Base-by-base conservation (phyloP, 108 stramenopile genomes). In the Mayamaea pseudoterrestris region DNA sequence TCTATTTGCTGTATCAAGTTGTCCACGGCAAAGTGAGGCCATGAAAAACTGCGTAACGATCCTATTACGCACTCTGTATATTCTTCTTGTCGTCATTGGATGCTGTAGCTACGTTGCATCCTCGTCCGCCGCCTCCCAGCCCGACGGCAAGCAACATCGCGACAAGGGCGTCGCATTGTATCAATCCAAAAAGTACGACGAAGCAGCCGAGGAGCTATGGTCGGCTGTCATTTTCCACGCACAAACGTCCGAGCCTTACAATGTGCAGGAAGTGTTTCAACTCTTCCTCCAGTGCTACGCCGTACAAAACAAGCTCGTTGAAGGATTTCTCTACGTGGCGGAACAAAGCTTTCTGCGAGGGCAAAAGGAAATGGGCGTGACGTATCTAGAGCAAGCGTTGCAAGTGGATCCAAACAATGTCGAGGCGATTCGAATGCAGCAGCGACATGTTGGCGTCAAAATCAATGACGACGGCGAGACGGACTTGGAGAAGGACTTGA, bases 251-350 rank as follows among this genome's bases (percentile, higher is more conserved):
- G 29, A 49, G 27, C 41, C 59, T 8, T 83, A 83, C 53, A 26
- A 58, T 0, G 79, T 80, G 0, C 70, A 83, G 24, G 86, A 80
- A 16, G 80, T 73, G 20, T 88, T 80, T 52, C 27, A 47, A 9
- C 46, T 49, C 3, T 88, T 88, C 42, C 31, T 88, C 16, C 64
- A 80, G 40, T 88, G 80, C 45, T 83, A 72, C 35, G 12, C 45
- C 14, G 26, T 73, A 7, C 74, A 68, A 37, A 62, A 51, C 21
- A 47, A 59, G 44, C 27, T 69, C 5, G 76, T 60, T 7, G 86
- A 88, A 41, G 86, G 78, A 29, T 75, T 80, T 17, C 62, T 72
- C 4, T 80, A 63, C 36, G 64, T 88, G 35, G 71, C 78, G 0
- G 61, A 55, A 20, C 81, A 88, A 53, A 67, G 68, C 2, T 66